Percentiles rank a stretch among this genome's conserved stretches.
Evolutionary conservation across 345 rosid species (phyloP).

Genomic region (Combretum micranthum): DNA sequence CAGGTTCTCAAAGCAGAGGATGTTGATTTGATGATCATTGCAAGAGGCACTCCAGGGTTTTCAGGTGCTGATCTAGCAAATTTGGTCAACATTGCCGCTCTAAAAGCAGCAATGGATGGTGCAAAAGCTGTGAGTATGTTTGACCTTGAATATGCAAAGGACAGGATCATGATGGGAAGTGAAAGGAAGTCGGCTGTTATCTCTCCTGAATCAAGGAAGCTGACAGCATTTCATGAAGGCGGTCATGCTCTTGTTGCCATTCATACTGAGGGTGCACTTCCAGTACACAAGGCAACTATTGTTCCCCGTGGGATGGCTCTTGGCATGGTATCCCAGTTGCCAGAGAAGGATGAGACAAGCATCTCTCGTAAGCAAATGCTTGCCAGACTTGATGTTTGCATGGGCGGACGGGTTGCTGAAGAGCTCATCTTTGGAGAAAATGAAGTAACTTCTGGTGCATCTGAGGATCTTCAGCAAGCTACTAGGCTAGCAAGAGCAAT

Average conservation of each 20-base stretch:
- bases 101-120: conserved; percentile 97
- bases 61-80: conserved; percentile 98
- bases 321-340: conserved; percentile 92
- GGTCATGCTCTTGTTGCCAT: conserved; percentile 98
- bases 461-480: conserved; percentile 79
- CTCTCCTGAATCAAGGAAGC: conserved; percentile 62
- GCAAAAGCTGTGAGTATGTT: conserved; percentile 82
- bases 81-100: conserved; percentile 80
- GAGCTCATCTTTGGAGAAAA: conserved; percentile 90
- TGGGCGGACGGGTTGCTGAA: conserved; percentile 97
- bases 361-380: conserved; percentile 88
- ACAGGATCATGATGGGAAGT: conserved; percentile 95
- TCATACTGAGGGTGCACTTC: conserved; percentile 85
- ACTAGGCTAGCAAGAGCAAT: conserved; percentile 74
- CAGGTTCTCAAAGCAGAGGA: conserved; percentile 88
- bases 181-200: conserved; percentile 93
- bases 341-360: conserved; percentile 75
- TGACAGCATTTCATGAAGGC: conserved; percentile 94
- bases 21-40: conserved; percentile 90
- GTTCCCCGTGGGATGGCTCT: conserved; percentile 94
- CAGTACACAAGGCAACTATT: conserved; percentile 95
- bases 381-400: conserved; percentile 82
- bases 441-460: conserved; percentile 86
- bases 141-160: conserved; percentile 91
- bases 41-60: conserved; percentile 95